phyloP scores from a whole-genome alignment of 768 basidiomycete species.

The Termitomyces sp. region DNA sequence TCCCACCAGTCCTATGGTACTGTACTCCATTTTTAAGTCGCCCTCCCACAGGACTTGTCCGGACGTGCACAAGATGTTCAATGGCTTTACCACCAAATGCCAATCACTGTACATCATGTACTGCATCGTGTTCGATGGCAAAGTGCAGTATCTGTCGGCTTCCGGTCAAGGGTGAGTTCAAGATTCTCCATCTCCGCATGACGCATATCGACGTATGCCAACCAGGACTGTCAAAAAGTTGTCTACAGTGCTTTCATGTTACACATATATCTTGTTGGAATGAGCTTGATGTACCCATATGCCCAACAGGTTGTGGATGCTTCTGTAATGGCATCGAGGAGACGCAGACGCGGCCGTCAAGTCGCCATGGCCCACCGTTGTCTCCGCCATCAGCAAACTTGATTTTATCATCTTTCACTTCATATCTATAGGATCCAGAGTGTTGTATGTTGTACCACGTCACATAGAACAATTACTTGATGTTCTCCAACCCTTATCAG shows the following conservation, averaged over 20 bases:
- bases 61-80: constrained; percentile 41
- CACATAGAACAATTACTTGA: too few species aligned
- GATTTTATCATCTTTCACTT: constrained; percentile 6
- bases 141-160: constrained; percentile 71
- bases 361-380: constrained; percentile 9
- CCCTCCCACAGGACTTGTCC: constrained; percentile 34
- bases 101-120: constrained; percentile 37
- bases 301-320: constrained; percentile 69
- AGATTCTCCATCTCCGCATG: neutral
- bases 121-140: constrained; percentile 35
- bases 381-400: constrained; percentile 10
- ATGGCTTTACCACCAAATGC: constrained; percentile 24
- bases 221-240: constrained; percentile 57
- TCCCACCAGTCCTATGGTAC: neutral
- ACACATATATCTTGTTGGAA: constrained; percentile 65
- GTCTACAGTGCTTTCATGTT: constrained; percentile 56
- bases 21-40: neutral
- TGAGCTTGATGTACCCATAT: constrained; percentile 40
- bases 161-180: constrained; percentile 58
- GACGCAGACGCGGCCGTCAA: constrained; percentile 14
- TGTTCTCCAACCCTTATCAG: too few species aligned
- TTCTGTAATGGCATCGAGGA: constrained; percentile 35
- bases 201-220: constrained; percentile 16
- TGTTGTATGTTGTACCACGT: too few species aligned
- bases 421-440: neutral